Base-by-base conservation (phyloP, 75 land plant species). In the Isoetes taiwanensis region DNA sequence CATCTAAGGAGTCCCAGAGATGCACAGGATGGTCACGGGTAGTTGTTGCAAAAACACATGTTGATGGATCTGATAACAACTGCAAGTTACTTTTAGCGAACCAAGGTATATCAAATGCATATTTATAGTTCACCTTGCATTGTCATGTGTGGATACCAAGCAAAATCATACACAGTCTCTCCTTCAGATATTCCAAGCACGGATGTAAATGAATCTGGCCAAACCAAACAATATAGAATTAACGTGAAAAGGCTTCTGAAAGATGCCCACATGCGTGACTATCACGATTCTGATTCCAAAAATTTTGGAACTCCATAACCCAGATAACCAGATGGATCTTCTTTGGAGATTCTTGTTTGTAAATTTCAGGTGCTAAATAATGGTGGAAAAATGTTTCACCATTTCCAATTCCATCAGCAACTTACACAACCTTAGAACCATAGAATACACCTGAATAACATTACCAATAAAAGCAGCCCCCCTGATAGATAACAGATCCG, bases 1-100 rank as follows among this genome's bases (percentile, higher is more conserved):
- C 96, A 43, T 90, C 53, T 28, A 70, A 43, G 34, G 96, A 75
- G 76, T 94, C 99, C 99, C 96, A 94, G 19, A 94, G 82, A 78
- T 94, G 99, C 39, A 94, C 93, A 28, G 99, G 99, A 70, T 94
- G 99, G 56, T 94, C 99, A 23, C 96, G 79, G 0, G 90, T 81
- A 30, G 99, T 79, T 20, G 76, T 73, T 56, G 96, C 90, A 72
- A 88, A 89, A 0, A 82, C 86, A 62, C 86, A 88, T 27, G 75
- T 75, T 6, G 71, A 56, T 28, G 78, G 77, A 61, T 84, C 99
- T 93, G 76, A 53, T 28, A 53, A 12, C 11, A 12, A 27, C 39
- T 14, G 3, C 23, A 58, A 4, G 16, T 12, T 2, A 41, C 2
- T 39, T 16, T 39, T 1, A 24, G 39, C 17, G n/a, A 26, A 54